These are phyloP conservation scores for Gossypium herbaceum DNA, from an alignment of 345 rosid species.

Conservation along the genomic window DNA sequence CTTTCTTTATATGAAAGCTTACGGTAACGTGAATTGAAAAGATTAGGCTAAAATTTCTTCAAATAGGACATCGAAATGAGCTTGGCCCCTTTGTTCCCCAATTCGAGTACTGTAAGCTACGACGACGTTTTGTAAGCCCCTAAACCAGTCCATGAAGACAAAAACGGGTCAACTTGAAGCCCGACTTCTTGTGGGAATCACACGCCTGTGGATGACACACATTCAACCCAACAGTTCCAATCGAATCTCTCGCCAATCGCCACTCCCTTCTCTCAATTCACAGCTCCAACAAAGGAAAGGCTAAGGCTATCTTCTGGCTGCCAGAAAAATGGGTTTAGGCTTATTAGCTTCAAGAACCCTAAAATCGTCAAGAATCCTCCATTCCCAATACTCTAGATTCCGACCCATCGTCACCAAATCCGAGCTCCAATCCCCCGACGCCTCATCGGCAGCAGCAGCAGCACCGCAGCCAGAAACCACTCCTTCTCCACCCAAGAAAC, in stretches of 20 bases:
- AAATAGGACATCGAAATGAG: too few relatives aligned
- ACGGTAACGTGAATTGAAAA: too few relatives aligned
- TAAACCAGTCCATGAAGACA: too few relatives aligned
- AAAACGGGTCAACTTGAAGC: conserved; percentile 1
- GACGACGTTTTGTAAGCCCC: too few relatives aligned
- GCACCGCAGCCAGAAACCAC: conserved; percentile 42
- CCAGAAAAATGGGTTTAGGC: conserved; percentile 59
- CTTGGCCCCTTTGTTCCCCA: too few relatives aligned
- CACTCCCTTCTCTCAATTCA: not conserved
- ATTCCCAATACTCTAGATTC: conserved; percentile 27
- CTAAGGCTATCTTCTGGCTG: not conserved
- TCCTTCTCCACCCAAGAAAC: conserved; percentile 51
- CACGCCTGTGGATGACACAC: not conserved
- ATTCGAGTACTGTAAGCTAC: too few relatives aligned
- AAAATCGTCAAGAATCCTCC: conserved; percentile 34
- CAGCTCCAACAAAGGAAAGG: not conserved
- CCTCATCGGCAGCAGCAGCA: conserved; percentile 42
- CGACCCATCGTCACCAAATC: conserved; percentile 70
- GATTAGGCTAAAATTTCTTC: too few relatives aligned
- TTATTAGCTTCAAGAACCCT: conserved; percentile 65
- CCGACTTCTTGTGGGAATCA: not conserved
- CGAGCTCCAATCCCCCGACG: conserved; percentile 71
- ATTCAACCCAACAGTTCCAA: too few relatives aligned
- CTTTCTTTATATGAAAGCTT: too few relatives aligned
- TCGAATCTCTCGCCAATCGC: not conserved